A percentile compares a stretch with the other conserved stretches of the same genome.
Evolutionary conservation across 2,329 filamentous ascomycete genomes (phyloP).

Genomic region (Pseudogymnoascus verrucosus): DNA sequence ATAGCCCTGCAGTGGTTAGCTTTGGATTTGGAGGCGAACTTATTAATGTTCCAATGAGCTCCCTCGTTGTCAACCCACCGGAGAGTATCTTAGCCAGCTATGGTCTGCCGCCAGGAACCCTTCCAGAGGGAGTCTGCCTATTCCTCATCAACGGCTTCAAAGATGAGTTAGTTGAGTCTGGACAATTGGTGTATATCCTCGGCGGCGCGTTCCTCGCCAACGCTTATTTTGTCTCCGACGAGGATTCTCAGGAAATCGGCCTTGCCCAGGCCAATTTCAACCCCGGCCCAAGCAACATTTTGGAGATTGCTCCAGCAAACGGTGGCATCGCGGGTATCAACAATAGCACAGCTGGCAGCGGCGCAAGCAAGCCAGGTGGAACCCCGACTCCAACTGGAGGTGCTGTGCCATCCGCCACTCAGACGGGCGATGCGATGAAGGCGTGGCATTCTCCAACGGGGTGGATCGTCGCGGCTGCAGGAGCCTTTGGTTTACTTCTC

Average conservation of each 20-base stretch:
- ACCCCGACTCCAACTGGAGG: constrained; percentile 1
- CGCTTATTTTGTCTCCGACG: constrained; percentile 49
- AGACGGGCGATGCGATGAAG: not conserved
- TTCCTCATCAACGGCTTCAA: not conserved
- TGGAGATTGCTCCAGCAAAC: not conserved
- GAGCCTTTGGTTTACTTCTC: not conserved
- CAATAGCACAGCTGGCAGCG: not conserved
- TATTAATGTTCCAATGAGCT: constrained; percentile 49
- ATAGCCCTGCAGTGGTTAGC: constrained; percentile 35
- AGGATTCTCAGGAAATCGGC: constrained; percentile 41
- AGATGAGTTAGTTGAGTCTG: not conserved
- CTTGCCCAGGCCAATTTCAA: constrained; percentile 46
- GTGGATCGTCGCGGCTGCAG: constrained; percentile 13
- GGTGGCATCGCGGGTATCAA: not conserved
- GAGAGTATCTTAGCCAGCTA: not conserved
- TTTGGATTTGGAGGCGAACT: constrained; percentile 47
- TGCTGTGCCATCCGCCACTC: not conserved
- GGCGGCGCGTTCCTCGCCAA: constrained; percentile 52
- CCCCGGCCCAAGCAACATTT: constrained; percentile 13
- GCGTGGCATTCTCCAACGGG: not conserved
- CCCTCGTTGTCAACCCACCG: constrained; percentile 42
- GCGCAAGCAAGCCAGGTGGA: not conserved
- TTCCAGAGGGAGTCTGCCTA: not conserved
- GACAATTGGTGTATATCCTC: constrained; percentile 23
- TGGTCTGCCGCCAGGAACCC: not conserved